These are phyloP conservation scores for Blastocystis sp. DNA, from an alignment of 352 stramenopile genomes.

Conservation along the genomic window DNA sequence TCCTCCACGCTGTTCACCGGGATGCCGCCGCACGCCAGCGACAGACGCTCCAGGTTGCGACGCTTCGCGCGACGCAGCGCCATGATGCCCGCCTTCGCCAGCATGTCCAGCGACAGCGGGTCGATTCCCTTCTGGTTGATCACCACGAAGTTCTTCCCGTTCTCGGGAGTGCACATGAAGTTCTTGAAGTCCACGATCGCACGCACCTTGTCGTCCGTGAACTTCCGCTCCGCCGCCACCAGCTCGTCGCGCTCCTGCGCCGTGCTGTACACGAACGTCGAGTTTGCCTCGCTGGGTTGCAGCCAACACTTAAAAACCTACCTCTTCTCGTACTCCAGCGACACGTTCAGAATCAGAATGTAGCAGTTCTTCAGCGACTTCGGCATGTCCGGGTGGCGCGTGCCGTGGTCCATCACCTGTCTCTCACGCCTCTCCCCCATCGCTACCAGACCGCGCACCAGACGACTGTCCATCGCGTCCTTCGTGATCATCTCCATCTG, in stretches of 20 bases:
- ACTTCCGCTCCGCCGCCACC: slow-evolving; percentile 82
- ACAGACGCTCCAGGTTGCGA: slow-evolving; percentile 98
- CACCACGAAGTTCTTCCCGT: slow-evolving; percentile 91
- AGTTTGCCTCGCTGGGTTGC: slow-evolving; percentile 77
- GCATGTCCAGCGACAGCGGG: slow-evolving; percentile 92
- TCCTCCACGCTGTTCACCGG: slow-evolving; percentile 94
- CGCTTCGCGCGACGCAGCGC: slow-evolving; percentile 91
- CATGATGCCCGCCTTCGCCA: slow-evolving; percentile 94
- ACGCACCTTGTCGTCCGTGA: slow-evolving; percentile 82
- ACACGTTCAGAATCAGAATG: slow-evolving; percentile 98
- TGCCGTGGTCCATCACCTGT: slow-evolving; percentile 87
- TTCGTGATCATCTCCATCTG: slow-evolving; percentile 98
- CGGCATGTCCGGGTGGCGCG: slow-evolving; percentile 96
- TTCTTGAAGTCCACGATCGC: slow-evolving; percentile 98
- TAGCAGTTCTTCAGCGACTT: slow-evolving; percentile 84
- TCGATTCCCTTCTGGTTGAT: slow-evolving; percentile 99
- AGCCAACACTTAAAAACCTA: not conserved
- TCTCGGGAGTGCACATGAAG: slow-evolving; percentile 81
- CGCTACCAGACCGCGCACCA: slow-evolving; percentile 63
- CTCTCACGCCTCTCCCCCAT: not conserved
- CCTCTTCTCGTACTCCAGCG: slow-evolving; percentile 98
- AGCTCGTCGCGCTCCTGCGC: slow-evolving; percentile 96
- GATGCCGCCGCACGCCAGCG: slow-evolving; percentile 90
- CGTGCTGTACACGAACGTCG: slow-evolving; percentile 91
- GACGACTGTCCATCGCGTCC: slow-evolving; percentile 77